A percentile compares a stretch with the other conserved stretches of the same genome.
Conservation (phyloP, 345 rosid genomes). For the Aquilaria yunnanensis region DNA sequence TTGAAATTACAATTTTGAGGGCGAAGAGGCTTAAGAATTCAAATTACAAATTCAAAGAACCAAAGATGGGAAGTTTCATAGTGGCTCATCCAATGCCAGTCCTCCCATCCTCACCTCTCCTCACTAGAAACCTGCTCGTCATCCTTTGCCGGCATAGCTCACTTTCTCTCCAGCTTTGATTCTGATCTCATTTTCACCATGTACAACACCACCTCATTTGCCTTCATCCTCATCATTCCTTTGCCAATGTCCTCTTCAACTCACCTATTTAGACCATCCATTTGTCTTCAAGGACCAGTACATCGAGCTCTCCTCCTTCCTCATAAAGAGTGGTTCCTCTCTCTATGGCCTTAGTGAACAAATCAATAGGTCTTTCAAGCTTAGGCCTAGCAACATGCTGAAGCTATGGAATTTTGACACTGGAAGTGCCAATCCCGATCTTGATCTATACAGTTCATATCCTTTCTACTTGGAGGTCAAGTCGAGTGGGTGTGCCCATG, state of each 20-base stretch:
- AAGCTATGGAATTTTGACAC: constrained; percentile 61
- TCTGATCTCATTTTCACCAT: constrained; percentile 57
- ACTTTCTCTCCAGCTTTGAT: constrained; percentile 15
- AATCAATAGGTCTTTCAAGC: constrained; percentile 46
- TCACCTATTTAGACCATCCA: constrained; percentile 24
- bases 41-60: constrained; percentile 32
- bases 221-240: constrained; percentile 51
- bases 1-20: constrained; percentile 32
- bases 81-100: constrained; percentile 36
- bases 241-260: constrained; percentile 60
- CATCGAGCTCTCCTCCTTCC: constrained; percentile 51
- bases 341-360: constrained; percentile 78
- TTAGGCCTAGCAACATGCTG: constrained; percentile 19
- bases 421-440: constrained; percentile 24
- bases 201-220: constrained; percentile 49
- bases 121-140: neutral
- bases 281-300: constrained; percentile 72
- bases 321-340: constrained; percentile 39
- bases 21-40: constrained; percentile 44
- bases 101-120: constrained; percentile 11
- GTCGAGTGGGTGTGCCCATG: constrained; percentile 45
- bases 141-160: constrained; percentile 1
- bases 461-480: constrained; percentile 70
- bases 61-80: constrained; percentile 62
- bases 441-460: constrained; percentile 74